Conservation (phyloP, 140 eudicot species). For the Cichorium intybus region DNA sequence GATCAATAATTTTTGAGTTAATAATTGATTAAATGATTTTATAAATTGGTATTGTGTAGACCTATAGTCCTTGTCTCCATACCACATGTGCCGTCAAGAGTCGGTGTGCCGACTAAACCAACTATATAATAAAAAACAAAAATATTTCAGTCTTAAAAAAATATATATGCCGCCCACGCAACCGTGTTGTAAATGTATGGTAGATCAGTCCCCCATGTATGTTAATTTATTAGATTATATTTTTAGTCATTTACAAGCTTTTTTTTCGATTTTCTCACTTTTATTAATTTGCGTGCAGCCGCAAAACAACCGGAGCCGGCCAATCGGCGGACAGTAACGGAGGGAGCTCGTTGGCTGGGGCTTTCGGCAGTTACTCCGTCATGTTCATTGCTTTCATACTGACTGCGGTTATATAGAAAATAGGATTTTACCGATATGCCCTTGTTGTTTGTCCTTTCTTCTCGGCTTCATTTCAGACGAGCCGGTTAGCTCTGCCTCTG, state of each 20-base stretch:
- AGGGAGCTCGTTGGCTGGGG: slow-evolving; percentile 29
- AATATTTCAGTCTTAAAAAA: not conserved
- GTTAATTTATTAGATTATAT: slow-evolving; percentile 1
- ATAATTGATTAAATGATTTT: not conserved
- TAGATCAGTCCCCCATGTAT: slow-evolving; percentile 2
- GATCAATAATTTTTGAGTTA: not conserved
- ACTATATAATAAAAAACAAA: not conserved
- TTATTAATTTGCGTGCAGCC: slow-evolving; percentile 30
- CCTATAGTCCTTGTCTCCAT: no score
- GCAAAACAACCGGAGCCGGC: slow-evolving; percentile 28
- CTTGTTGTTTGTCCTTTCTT: not conserved
- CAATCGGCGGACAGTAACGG: slow-evolving; percentile 31
- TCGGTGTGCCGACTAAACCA: slow-evolving; percentile 32
- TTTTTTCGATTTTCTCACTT: not conserved
- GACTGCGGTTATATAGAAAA: slow-evolving; percentile 4
- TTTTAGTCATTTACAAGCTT: not conserved
- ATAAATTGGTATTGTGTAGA: no score
- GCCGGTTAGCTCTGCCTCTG: not conserved
- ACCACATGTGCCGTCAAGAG: slow-evolving; percentile 5
- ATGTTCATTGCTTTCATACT: slow-evolving; percentile 11
- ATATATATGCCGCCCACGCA: slow-evolving; percentile 37
- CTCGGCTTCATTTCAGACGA: not conserved
- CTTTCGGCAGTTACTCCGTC: slow-evolving; percentile 2
- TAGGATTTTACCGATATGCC: not conserved
- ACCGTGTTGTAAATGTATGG: slow-evolving; percentile 27